Evolutionary conservation across 768 basidiomycete species (phyloP).

Genomic region (Boletus sp.): DNA sequence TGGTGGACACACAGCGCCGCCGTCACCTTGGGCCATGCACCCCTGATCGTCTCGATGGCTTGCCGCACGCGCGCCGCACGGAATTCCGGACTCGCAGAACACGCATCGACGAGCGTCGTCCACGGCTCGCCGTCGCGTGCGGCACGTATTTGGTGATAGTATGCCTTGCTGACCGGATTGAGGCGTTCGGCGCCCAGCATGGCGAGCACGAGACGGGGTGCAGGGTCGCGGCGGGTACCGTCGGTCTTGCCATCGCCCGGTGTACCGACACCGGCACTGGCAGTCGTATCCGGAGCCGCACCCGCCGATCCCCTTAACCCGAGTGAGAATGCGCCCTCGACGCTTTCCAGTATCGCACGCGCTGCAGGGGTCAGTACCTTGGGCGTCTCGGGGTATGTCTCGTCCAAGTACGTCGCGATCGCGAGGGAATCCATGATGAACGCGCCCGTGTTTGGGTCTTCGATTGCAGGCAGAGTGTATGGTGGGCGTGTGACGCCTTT

Average conservation of each 20-base stretch:
- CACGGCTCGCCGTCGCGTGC: constrained; percentile 36
- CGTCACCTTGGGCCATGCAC: constrained; percentile 25
- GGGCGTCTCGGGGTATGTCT: constrained; percentile 43
- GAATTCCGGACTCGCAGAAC: constrained; percentile 24
- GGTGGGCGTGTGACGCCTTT: constrained; percentile 23
- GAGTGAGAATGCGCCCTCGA: constrained; percentile 17
- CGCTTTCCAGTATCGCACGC: constrained; percentile 32
- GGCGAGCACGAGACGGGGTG: constrained; percentile 17
- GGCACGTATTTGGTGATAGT: constrained; percentile 39
- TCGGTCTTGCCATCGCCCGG: neutral
- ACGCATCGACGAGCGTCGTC: constrained; percentile 24
- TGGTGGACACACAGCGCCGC: constrained; percentile 8
- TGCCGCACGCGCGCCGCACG: constrained; percentile 22
- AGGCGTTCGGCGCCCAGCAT: constrained; percentile 27
- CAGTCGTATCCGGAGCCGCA: neutral
- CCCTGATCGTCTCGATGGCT: constrained; percentile 17
- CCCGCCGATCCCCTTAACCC: neutral
- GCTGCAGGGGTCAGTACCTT: constrained; percentile 35
- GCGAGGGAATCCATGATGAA: constrained; percentile 40
- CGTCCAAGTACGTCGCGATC: constrained; percentile 52
- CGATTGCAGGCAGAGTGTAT: constrained; percentile 49
- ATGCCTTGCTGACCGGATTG: constrained; percentile 32
- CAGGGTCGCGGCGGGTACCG: neutral
- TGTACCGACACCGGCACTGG: neutral
- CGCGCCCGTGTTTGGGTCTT: constrained; percentile 41